These are phyloP conservation scores for Mesembryanthemum crystallinum DNA, from an alignment of 148 eudicot species.

Conservation along the genomic window DNA sequence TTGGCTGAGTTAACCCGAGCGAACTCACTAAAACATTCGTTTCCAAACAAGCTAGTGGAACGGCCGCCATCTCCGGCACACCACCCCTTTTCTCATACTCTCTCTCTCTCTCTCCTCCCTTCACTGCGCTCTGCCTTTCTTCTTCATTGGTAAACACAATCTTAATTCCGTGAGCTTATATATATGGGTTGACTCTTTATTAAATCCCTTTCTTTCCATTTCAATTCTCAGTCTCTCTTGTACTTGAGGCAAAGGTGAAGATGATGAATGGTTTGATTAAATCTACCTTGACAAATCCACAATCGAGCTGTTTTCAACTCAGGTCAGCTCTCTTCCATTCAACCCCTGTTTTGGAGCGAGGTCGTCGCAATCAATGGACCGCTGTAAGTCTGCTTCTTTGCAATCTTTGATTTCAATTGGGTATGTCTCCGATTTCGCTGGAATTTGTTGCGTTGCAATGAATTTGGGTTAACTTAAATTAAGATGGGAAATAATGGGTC, in stretches of 20 bases:
- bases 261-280: constrained; percentile 49
- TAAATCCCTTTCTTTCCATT: not conserved
- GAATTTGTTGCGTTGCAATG: not conserved
- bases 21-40: no score
- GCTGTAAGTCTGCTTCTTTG: constrained; percentile 30
- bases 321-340: constrained; percentile 60
- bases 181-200: not conserved
- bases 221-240: not conserved
- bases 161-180: not conserved
- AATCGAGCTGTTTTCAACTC: constrained; percentile 36
- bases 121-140: no score
- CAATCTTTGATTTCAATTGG: not conserved
- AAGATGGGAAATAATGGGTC: not conserved
- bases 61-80: constrained; percentile 25
- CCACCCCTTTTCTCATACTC: not conserved
- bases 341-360: constrained; percentile 59
- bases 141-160: not conserved
- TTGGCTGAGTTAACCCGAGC: not conserved
- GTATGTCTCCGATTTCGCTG: not conserved
- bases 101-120: not conserved
- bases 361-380: constrained; percentile 58
- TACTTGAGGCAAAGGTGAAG: no score
- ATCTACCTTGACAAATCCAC: constrained; percentile 31
- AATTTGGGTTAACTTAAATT: not conserved
- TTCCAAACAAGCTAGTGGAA: not conserved